Conservation (phyloP, 352 stramenopile genomes). For the Paralagenidium karlingii region DNA sequence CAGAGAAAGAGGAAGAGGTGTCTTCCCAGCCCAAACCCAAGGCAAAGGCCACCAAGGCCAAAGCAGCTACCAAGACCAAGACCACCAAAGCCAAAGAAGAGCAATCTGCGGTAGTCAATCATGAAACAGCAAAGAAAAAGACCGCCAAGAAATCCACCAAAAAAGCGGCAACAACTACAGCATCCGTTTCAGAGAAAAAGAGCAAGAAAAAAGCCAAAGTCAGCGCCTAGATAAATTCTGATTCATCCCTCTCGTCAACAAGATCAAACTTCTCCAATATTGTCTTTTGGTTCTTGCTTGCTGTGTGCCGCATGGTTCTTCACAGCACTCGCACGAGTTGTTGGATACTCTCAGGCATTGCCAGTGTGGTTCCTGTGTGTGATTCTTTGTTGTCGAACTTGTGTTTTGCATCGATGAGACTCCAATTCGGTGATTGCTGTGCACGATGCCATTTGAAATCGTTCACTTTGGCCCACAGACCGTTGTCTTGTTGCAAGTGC, state of each 20-base stretch:
- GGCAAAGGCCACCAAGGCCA: slow-evolving; percentile 3
- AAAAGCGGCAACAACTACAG: too few species aligned
- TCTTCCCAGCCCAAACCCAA: too few species aligned
- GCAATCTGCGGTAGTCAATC: slow-evolving; percentile 1
- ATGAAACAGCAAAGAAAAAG: slow-evolving; percentile 8
- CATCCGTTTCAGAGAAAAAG: slow-evolving; percentile 2
- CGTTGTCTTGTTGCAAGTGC: slow-evolving; percentile 32
- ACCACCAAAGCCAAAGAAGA: slow-evolving; percentile 4
- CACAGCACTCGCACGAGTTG: too few species aligned
- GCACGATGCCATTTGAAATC: slow-evolving; percentile 87
- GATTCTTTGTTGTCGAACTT: too few species aligned
- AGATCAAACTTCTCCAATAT: too few species aligned
- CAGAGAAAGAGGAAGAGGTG: slow-evolving; percentile 2
- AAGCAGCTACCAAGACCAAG: slow-evolving; percentile 2
- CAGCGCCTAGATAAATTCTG: too few species aligned
- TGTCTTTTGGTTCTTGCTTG: too few species aligned
- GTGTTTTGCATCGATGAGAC: slow-evolving; percentile 39
- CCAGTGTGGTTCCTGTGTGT: too few species aligned
- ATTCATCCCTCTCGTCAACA: background rate
- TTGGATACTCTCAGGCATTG: too few species aligned
- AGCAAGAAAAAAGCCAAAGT: slow-evolving; percentile 6
- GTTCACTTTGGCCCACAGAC: slow-evolving; percentile 82
- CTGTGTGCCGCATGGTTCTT: too few species aligned
- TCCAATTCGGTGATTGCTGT: slow-evolving; percentile 83
- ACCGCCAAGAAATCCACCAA: slow-evolving; percentile 1